Conservation (phyloP, 2,329 filamentous ascomycete genomes). For the Pyrenochaeta sp. region DNA sequence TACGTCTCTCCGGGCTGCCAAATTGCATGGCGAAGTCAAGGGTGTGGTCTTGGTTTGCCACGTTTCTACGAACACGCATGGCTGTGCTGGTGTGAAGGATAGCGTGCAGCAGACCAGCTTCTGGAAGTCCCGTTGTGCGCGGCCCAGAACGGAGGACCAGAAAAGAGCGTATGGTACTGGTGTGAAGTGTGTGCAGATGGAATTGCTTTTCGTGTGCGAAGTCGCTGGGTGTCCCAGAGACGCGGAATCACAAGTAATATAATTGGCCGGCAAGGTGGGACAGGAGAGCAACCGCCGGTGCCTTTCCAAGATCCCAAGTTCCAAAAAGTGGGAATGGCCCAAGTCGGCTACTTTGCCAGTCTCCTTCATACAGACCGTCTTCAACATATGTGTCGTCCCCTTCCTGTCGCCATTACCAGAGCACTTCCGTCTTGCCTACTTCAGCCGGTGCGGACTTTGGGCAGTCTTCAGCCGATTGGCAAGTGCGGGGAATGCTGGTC, state of each 20-base stretch:
- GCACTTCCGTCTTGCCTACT: background rate
- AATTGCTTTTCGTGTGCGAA: slow-evolving; percentile 10
- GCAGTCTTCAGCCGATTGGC: slow-evolving; percentile 23
- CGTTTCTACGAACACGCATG: slow-evolving; percentile 6
- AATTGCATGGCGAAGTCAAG: background rate
- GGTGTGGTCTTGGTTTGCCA: background rate
- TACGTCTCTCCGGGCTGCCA: too few relatives aligned
- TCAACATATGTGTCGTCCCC: background rate
- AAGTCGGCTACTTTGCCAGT: background rate
- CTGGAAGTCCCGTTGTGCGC: background rate
- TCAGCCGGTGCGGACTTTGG: slow-evolving; percentile 3
- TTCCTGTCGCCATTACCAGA: background rate
- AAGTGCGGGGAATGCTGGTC: slow-evolving; percentile 30
- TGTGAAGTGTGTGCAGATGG: slow-evolving; percentile 9
- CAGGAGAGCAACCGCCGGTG: background rate
- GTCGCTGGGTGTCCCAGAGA: slow-evolving; percentile 4
- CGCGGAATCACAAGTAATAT: background rate
- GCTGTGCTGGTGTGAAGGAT: slow-evolving; percentile 1
- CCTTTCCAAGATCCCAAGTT: background rate
- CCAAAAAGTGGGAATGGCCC: background rate
- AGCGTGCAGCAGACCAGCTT: slow-evolving; percentile 4
- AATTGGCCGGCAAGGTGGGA: slow-evolving; percentile 8
- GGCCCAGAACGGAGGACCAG: background rate
- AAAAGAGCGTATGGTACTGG: background rate
- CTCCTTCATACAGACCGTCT: background rate